Evolutionary conservation across 2,329 filamentous ascomycete species (phyloP), one percentile per base, ranked within the genome.

Genomic region (Mariannaea elegans): DNA sequence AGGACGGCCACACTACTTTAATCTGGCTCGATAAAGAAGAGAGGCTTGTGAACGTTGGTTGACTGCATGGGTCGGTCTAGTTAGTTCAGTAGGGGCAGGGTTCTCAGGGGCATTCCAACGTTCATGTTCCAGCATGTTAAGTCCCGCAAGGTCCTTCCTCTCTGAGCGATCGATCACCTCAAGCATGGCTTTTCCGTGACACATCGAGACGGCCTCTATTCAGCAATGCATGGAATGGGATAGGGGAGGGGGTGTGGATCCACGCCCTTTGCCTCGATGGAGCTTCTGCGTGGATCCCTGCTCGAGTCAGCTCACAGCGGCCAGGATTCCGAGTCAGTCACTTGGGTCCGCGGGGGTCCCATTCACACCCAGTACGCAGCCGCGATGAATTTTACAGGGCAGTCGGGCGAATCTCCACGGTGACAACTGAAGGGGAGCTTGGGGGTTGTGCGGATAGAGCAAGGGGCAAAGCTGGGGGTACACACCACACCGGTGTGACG

Each of bases 1-100:
- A 9, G 48, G 48, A 62, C 46, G 42, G 50, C 42, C 23, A 46
- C 48, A 52, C 64, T 57, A 52, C 57, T 48, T 64, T 66, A 66
- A 63, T 65, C 64, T 59, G 39, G 47, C 50, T 57, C 54, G 49
- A 48, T 48, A 58, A 51, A 23, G 21, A 3, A 13, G 42, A 42
- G 32, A 47, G 38, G 29, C 34, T 27, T 16, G 12, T 19, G 5
- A 36, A 8, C 21, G n/a, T 16, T 49, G 12, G 32, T 29, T 27
- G 21, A 39, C 29, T 44, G 36, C 34, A 57, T 48, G 61, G 45
- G 38, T 44, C 41, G 7, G 21, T 16, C 14, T 19, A 14, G 21
- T 24, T 44, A 44, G 41, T 27, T 44, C 19, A 50, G 27, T 42
- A 21, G 31, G 21, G 21, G 45, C 39, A 32, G 44, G 18, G 24